Conservation (phyloP, 106 monocot species). For the Allium sativum region DNA sequence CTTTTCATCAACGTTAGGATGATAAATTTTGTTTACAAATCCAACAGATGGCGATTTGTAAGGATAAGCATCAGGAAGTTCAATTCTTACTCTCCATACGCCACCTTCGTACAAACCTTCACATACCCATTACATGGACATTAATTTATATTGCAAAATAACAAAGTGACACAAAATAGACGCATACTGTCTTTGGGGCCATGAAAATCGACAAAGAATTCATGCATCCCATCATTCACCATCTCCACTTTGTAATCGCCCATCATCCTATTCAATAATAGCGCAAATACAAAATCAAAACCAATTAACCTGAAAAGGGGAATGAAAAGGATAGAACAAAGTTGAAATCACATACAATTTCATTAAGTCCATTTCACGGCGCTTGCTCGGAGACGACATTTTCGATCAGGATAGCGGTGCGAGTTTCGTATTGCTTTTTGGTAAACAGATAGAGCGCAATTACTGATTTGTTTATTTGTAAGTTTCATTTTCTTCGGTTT, state of each 20-base stretch:
- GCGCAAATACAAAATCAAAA: slow-evolving; percentile 5
- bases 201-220: slow-evolving; percentile 80
- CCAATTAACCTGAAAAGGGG: background rate
- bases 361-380: slow-evolving; percentile 76
- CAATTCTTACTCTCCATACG: slow-evolving; percentile 70
- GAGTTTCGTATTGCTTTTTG: too few relatives aligned
- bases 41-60: slow-evolving; percentile 79
- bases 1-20: slow-evolving; percentile 74
- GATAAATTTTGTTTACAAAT: slow-evolving; percentile 30
- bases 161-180: too few relatives aligned
- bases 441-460: too few relatives aligned
- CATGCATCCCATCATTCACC: slow-evolving; percentile 93
- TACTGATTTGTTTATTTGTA: too few relatives aligned
- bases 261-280: slow-evolving; percentile 67
- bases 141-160: too few relatives aligned
- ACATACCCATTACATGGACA: background rate
- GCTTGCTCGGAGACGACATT: slow-evolving; percentile 77
- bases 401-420: background rate
- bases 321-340: background rate
- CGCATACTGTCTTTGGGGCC: slow-evolving; percentile 77
- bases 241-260: slow-evolving; percentile 98
- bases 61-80: slow-evolving; percentile 73
- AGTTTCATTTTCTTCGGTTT: too few relatives aligned
- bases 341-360: slow-evolving; percentile 29
- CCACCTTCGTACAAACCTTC: slow-evolving; percentile 44